A percentile compares a stretch with the other conserved stretches of the same genome.
Conservation (phyloP, 495 filamentous ascomycete genomes). For the Usnea hakonensis region DNA sequence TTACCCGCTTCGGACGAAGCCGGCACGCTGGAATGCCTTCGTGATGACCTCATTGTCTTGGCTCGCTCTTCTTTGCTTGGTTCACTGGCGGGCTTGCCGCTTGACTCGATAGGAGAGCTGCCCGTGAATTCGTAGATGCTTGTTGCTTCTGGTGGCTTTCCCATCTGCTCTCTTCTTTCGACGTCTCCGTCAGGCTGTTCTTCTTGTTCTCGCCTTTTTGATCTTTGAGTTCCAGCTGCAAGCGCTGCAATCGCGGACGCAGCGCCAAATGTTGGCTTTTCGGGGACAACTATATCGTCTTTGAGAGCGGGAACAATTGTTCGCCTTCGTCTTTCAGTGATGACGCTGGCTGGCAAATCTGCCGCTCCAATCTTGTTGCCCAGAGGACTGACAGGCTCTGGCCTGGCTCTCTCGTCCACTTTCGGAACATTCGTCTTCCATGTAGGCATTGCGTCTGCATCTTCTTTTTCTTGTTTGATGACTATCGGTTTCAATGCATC, state of each 20-base stretch:
- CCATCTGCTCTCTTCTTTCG: neutral
- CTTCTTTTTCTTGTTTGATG: slow-evolving; percentile 22
- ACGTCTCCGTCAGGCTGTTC: neutral
- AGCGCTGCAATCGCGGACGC: slow-evolving; percentile 21
- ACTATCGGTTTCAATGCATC: neutral
- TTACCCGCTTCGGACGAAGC: slow-evolving; percentile 11
- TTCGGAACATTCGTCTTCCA: slow-evolving; percentile 20
- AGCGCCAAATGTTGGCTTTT: slow-evolving; percentile 7
- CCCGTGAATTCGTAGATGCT: slow-evolving; percentile 23
- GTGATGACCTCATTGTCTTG: slow-evolving; percentile 15
- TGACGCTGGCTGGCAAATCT: slow-evolving; percentile 21
- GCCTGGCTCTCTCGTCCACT: slow-evolving; percentile 10
- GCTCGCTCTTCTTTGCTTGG: slow-evolving; percentile 7
- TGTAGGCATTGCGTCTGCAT: slow-evolving; percentile 3
- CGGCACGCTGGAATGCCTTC: slow-evolving; percentile 23
- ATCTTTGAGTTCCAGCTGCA: slow-evolving; percentile 7
- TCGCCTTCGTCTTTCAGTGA: slow-evolving; percentile 23
- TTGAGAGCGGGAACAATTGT: slow-evolving; percentile 11
- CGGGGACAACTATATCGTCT: neutral
- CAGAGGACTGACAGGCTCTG: slow-evolving; percentile 23
- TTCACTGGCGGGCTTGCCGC: neutral
- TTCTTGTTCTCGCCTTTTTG: neutral
- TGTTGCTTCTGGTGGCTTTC: neutral
- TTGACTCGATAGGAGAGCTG: slow-evolving; percentile 14
- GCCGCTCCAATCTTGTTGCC: slow-evolving; percentile 15